Base-by-base conservation (phyloP, 2,329 filamentous ascomycete genomes). In the Xylaria hypoxylon region DNA sequence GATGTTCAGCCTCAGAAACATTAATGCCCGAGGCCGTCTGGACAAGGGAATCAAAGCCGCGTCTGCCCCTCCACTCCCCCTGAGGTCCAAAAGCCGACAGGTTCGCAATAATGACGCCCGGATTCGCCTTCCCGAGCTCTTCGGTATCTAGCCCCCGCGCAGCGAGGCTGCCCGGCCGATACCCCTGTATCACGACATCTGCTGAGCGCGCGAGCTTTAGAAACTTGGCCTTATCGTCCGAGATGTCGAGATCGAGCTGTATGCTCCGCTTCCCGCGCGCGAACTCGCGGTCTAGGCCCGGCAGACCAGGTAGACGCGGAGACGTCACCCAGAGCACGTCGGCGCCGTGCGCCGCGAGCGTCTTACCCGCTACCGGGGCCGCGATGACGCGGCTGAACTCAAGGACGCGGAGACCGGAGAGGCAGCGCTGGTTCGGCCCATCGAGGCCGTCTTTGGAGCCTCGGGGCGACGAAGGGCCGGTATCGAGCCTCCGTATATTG, bases 21-120 rank as follows among this genome's bases (percentile, higher is more conserved):
- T 88, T 88, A 74, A 88, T 81, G 0, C 86, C 86, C 0, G 83
- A 82, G 61, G 82, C 85, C 7, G 85, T 85, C 73, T 89, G 68
- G 22, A 70, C 67, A 1, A 69, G 86, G 0, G 85, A 87, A 68
- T 88, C 86, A 60, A 86, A 88, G 0, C 86, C 86, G 2, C 86
- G 78, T 2, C 81, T 76, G 0, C 71, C 63, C 0, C 3, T 38
- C 68, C 68, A 70, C 5, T 0, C 83, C 0, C 85, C 85, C 0
- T 75, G 62, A 0, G 81, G 78, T 0, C 85, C 85, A 64, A 84
- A 89, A 0, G 86, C 85, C 0, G 84, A 86, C 24, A 89, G 17
- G 26, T 69, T 67, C 50, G 64, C 68, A 6, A 69, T 47, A 0
- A 70, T 40, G 13, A 70, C 22, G 2, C 68, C 67, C 33, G 68